Evolutionary conservation across 2,329 filamentous ascomycete species (phyloP).

Genomic region (Neofusicoccum ribis): DNA sequence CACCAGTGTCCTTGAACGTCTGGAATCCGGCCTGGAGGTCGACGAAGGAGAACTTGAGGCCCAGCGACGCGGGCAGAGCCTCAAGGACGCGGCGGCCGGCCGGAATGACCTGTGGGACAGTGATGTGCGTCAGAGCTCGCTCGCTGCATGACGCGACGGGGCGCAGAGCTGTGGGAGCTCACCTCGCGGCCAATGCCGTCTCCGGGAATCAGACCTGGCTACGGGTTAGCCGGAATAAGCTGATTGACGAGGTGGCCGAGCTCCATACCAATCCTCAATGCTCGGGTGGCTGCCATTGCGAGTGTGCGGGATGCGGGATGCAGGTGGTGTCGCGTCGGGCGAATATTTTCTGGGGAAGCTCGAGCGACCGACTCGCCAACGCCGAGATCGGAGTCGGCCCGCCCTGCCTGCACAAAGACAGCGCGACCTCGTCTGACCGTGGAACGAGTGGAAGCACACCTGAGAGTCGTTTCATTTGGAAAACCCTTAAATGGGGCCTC

Average conservation of each 20-base stretch:
- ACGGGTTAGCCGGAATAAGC: neutral
- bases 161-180: neutral
- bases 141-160: neutral
- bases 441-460: neutral
- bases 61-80: constrained; percentile 85
- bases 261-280: constrained; percentile 22
- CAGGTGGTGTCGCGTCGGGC: neutral
- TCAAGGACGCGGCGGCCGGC: constrained; percentile 88
- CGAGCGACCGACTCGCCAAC: constrained; percentile 8
- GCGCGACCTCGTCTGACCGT: neutral
- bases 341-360: constrained; percentile 22
- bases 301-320: neutral
- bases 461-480: neutral
- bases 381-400: constrained; percentile 14
- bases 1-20: constrained; percentile 86
- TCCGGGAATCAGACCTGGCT: constrained; percentile 85
- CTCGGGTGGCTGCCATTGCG: constrained; percentile 22
- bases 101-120: constrained; percentile 65
- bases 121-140: constrained; percentile 2
- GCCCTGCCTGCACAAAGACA: neutral
- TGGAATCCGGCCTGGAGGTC: constrained; percentile 92
- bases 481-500: neutral
- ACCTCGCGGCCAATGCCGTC: constrained; percentile 97
- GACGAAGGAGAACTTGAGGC: constrained; percentile 90
- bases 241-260: neutral